Evolutionary conservation across 129 eudicot species (phyloP).

Genomic region (Helianthus tuberosus): DNA sequence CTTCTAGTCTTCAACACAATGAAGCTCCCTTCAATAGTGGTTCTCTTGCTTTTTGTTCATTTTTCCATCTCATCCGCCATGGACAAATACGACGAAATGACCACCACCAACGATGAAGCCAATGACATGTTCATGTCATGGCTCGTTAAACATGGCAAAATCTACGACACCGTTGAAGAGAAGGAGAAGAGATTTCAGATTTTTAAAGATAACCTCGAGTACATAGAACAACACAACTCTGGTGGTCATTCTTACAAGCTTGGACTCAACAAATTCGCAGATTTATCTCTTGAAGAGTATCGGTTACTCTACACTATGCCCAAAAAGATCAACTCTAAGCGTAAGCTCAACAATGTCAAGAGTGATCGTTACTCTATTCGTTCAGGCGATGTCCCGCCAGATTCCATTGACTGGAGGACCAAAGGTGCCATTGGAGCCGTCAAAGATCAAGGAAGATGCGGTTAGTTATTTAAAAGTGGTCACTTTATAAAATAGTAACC

Average conservation of each 20-base stretch:
- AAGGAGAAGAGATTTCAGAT: constrained; percentile 67
- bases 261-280: constrained; percentile 76
- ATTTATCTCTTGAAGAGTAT: constrained; percentile 78
- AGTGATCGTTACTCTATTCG: constrained; percentile 59
- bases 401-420: constrained; percentile 73
- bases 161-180: constrained; percentile 72
- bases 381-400: constrained; percentile 61
- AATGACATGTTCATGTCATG: constrained; percentile 63
- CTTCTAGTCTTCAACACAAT: constrained; percentile 5
- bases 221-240: constrained; percentile 75
- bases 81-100: constrained; percentile 52
- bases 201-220: constrained; percentile 67
- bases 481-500: no score
- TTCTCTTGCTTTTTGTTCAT: constrained; percentile 33
- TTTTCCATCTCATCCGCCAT: constrained; percentile 38
- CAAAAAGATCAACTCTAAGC: constrained; percentile 22
- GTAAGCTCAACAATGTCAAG: constrained; percentile 30
- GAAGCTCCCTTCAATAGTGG: constrained; percentile 32
- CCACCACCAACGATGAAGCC: constrained; percentile 37
- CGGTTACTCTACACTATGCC: constrained; percentile 52
- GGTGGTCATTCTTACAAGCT: constrained; percentile 43
- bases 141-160: constrained; percentile 66
- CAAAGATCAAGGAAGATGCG: constrained; percentile 89
- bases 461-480: constrained; percentile 35
- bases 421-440: constrained; percentile 67